Evolutionary conservation across 2,329 filamentous ascomycete species (phyloP).

Genomic region (Ophiostoma quercus): DNA sequence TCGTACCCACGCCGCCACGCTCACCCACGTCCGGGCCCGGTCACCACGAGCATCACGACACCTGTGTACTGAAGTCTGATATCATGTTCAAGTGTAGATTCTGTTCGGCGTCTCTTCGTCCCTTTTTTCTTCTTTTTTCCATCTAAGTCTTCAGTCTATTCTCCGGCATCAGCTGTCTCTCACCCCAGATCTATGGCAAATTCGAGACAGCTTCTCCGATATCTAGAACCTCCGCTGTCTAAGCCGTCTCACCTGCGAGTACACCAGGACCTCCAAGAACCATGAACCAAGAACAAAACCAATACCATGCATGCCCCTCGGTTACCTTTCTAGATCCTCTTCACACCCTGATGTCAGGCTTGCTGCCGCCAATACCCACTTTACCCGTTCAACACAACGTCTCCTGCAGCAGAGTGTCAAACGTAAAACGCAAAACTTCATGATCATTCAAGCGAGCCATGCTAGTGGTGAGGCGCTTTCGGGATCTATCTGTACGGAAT

Average conservation of each 20-base stretch:
- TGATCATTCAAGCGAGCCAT: constrained; percentile 7
- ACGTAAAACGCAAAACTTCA: not conserved
- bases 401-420: not conserved
- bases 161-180: not conserved
- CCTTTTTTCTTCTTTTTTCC: not conserved
- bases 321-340: not conserved
- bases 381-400: constrained; percentile 7
- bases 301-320: not conserved
- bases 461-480: not conserved
- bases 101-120: not conserved
- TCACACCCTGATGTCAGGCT: not conserved
- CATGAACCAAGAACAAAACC: not conserved
- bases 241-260: not conserved
- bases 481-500: not conserved
- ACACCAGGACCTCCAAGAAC: not conserved
- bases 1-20: not conserved
- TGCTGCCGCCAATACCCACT: not conserved
- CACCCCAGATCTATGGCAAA: not conserved
- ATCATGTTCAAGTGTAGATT: not conserved
- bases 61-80: not conserved
- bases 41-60: constrained; percentile 8
- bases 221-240: not conserved
- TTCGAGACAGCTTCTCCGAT: not conserved
- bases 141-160: not conserved
- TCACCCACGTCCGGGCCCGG: not conserved